A percentile compares a stretch with the other conserved stretches of the same genome.
Evolutionary conservation across 73 alveolate species (phyloP).

Genomic region (Tetrahymena elliotti): DNA sequence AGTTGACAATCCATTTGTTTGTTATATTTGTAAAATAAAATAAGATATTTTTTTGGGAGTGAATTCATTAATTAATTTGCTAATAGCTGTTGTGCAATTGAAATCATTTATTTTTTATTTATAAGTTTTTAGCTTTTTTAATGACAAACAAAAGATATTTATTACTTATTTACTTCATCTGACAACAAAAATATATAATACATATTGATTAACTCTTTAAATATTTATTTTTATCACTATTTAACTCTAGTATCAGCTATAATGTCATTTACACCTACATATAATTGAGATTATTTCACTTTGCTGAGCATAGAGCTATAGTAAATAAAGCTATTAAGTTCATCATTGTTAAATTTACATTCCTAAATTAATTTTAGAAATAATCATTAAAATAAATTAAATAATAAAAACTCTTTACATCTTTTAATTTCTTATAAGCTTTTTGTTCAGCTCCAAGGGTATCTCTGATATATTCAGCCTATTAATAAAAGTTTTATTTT

Average conservation of each 20-base stretch:
- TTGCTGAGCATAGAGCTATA: background rate
- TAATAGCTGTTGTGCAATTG: background rate
- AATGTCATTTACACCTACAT: background rate
- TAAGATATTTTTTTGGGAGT: background rate
- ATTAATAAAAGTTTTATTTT: background rate
- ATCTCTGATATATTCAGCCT: background rate
- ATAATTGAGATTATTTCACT: background rate
- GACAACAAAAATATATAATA: background rate
- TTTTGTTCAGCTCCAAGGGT: conserved; percentile 21
- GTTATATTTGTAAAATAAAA: no score
- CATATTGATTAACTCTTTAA: background rate
- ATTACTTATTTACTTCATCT: background rate
- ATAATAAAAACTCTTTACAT: background rate
- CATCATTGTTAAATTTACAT: background rate
- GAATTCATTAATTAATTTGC: no score
- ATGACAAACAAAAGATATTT: background rate
- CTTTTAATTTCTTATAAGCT: background rate
- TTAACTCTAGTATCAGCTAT: background rate
- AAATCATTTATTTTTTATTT: no score
- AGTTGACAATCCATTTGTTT: background rate
- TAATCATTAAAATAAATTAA: background rate
- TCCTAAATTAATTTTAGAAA: background rate
- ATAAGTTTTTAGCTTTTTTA: no score
- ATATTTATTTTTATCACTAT: background rate
- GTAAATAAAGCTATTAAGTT: background rate